A percentile compares a stretch with the other conserved stretches of the same genome.
phyloP scores from a whole-genome alignment of 306 rosid genomes.

The Cucumis sativus region Cucumber_9930_V3 NC_026656.2:16771001-16771500 shows the following conservation, averaged over 20 bases:
- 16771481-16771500: no score
- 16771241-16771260: constrained; percentile 46
- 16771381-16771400: constrained; percentile 33
- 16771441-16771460: no score
- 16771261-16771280: constrained; percentile 57
- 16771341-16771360: constrained; percentile 51
- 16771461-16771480: no score
- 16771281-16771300: constrained; percentile 62
- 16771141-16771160: constrained; percentile 46
- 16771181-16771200: constrained; percentile 31
- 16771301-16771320: constrained; percentile 48
- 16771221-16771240: constrained; percentile 49
- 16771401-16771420: constrained; percentile 73
- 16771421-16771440: constrained; percentile 17
- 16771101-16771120: background rate
- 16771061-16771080: no score
- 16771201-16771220: constrained; percentile 33
- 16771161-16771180: constrained; percentile 47
- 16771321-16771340: constrained; percentile 50
- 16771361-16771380: constrained; percentile 44
- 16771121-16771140: constrained; percentile 27
- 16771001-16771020: no score
- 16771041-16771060: no score
- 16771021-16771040: no score
- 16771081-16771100: no score